Conservation (phyloP, 495 filamentous ascomycete genomes). For the Extremus antarcticus region DNA sequence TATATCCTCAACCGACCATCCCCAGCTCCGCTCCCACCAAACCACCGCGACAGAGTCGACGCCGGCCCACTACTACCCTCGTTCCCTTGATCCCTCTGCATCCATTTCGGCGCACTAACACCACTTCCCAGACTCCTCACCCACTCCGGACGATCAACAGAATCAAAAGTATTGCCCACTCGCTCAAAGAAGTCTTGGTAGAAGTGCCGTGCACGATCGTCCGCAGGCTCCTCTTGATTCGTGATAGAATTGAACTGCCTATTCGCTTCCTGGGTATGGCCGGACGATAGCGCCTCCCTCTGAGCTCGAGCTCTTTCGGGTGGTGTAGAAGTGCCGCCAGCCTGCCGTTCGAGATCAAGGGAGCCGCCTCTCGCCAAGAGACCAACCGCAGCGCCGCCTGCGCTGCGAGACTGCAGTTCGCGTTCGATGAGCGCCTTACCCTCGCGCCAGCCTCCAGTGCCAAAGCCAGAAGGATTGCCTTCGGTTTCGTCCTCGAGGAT, state of each 20-base stretch:
- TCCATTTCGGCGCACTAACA: slow-evolving; percentile 73
- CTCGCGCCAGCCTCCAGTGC: slow-evolving; percentile 83
- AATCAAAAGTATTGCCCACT: slow-evolving; percentile 84
- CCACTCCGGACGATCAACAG: slow-evolving; percentile 70
- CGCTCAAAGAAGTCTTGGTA: slow-evolving; percentile 74
- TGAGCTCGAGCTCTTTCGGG: neutral
- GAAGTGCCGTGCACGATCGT: slow-evolving; percentile 52
- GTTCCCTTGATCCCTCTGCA: slow-evolving; percentile 47
- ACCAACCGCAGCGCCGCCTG: slow-evolving; percentile 2
- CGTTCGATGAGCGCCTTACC: slow-evolving; percentile 88
- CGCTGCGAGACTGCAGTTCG: slow-evolving; percentile 41
- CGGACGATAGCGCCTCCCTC: neutral
- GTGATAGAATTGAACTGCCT: slow-evolving; percentile 19
- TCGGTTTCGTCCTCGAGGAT: slow-evolving; percentile 66
- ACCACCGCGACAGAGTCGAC: slow-evolving; percentile 37
- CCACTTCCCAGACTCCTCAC: slow-evolving; percentile 51
- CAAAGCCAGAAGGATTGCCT: slow-evolving; percentile 53
- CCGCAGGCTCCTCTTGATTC: slow-evolving; percentile 35
- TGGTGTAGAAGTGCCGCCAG: slow-evolving; percentile 6
- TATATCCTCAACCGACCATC: slow-evolving; percentile 37
- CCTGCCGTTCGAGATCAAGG: slow-evolving; percentile 23
- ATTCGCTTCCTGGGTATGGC: slow-evolving; percentile 6
- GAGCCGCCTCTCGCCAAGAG: slow-evolving; percentile 39
- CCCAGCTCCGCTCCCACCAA: slow-evolving; percentile 42
- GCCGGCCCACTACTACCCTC: slow-evolving; percentile 25